These are phyloP conservation scores for Cenchrus purpureus DNA, from an alignment of 176 grass and related monocot species.

Conservation along the genomic window DNA sequence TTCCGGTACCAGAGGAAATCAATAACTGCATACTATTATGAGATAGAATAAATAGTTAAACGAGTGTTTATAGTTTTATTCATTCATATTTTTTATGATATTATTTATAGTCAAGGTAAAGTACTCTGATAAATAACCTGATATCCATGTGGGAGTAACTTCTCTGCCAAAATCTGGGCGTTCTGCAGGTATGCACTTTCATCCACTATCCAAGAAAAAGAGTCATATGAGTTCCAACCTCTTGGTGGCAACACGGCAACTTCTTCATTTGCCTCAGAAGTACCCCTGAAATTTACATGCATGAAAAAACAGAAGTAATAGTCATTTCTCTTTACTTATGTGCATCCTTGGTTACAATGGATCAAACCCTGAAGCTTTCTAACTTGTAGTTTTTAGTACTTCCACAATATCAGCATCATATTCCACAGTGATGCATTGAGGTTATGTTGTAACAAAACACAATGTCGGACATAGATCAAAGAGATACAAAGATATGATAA, in stretches of 20 bases:
- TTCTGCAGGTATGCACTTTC: slow-evolving; percentile 77
- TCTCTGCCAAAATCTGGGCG: slow-evolving; percentile 70
- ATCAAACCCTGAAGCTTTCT: background rate
- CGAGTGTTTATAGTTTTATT: background rate
- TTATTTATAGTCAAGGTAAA: background rate
- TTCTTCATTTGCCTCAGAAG: slow-evolving; percentile 32
- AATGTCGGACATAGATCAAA: background rate
- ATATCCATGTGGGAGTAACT: slow-evolving; percentile 69
- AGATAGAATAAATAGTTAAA: slow-evolving; percentile 18
- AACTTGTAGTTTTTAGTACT: background rate
- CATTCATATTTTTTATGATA: slow-evolving; percentile 7
- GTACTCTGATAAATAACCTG: slow-evolving; percentile 52
- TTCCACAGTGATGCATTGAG: background rate
- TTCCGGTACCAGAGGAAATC: slow-evolving; percentile 93
- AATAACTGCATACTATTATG: slow-evolving; percentile 75
- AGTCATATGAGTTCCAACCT: slow-evolving; percentile 97
- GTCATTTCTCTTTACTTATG: slow-evolving; percentile 12
- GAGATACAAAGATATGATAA: too few relatives aligned
- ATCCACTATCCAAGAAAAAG: slow-evolving; percentile 81
- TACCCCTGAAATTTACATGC: slow-evolving; percentile 39
- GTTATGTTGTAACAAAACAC: slow-evolving; percentile 3
- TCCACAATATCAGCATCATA: background rate
- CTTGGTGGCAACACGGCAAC: slow-evolving; percentile 63
- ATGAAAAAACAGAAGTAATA: background rate
- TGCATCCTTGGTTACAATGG: background rate